Evolutionary conservation across 2,329 filamentous ascomycete species (phyloP).

Genomic region (Rutstroemia sp.): DNA sequence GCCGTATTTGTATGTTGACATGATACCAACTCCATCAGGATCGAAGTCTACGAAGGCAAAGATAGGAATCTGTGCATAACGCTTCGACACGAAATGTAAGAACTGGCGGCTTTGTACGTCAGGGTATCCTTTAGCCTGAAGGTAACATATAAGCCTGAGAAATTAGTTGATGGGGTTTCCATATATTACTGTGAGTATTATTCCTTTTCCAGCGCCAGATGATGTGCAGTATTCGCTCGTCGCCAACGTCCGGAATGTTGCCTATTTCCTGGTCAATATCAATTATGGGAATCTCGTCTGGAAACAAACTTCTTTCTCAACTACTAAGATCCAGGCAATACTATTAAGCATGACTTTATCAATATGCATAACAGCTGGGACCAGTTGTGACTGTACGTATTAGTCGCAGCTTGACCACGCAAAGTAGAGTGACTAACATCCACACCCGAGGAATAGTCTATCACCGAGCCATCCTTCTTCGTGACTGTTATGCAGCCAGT

Average conservation of each 20-base stretch:
- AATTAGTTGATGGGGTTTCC: neutral
- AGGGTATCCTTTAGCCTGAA: slow-evolving; percentile 73
- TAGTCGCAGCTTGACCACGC: neutral
- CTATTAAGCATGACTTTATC: slow-evolving; percentile 40
- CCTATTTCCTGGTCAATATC: slow-evolving; percentile 39
- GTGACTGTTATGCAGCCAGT: slow-evolving; percentile 48
- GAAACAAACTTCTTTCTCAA: slow-evolving; percentile 66
- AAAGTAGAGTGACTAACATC: slow-evolving; percentile 29
- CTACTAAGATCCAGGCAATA: slow-evolving; percentile 59
- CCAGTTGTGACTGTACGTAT: slow-evolving; percentile 44
- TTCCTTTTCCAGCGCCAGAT: slow-evolving; percentile 44
- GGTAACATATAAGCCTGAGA: neutral
- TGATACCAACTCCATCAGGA: slow-evolving; percentile 67
- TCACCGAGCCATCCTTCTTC: slow-evolving; percentile 37
- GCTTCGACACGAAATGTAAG: slow-evolving; percentile 44
- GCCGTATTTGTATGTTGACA: slow-evolving; percentile 66
- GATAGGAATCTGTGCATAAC: slow-evolving; percentile 46
- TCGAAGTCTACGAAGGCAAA: slow-evolving; percentile 67
- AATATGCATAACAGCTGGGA: slow-evolving; percentile 49
- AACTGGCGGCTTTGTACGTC: slow-evolving; percentile 65
- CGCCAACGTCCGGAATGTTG: slow-evolving; percentile 65
- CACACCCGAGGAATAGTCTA: slow-evolving; percentile 33
- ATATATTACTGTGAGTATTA: slow-evolving; percentile 56
- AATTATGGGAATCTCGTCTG: neutral
- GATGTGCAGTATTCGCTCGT: slow-evolving; percentile 47